A percentile compares a stretch with the other conserved stretches of the same genome.
phyloP scores from a whole-genome alignment of 495 filamentous ascomycete genomes.

The Acidiella bohemica region DNA sequence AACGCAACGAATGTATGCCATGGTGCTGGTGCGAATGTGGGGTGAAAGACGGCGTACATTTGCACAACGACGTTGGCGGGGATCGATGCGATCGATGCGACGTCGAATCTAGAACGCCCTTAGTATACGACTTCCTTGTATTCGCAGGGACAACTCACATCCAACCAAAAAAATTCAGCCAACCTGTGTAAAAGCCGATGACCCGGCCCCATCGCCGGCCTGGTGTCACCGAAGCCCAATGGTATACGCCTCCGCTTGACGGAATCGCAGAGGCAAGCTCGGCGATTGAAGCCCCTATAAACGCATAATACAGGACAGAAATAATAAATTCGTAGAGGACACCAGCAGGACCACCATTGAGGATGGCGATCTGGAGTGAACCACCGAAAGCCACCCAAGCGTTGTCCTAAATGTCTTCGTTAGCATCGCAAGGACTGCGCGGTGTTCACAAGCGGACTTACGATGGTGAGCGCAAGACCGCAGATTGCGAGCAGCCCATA shows the following conservation, averaged over 20 bases:
- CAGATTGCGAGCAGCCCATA: constrained; percentile 46
- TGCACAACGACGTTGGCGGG: constrained; percentile 52
- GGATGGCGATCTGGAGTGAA: constrained; percentile 17
- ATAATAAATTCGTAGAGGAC: constrained; percentile 33
- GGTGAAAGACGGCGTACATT: constrained; percentile 61
- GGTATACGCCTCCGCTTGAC: constrained; percentile 70
- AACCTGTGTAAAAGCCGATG: constrained; percentile 66
- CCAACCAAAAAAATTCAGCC: constrained; percentile 74
- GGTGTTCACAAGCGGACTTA: too few species aligned
- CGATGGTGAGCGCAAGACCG: constrained; percentile 40
- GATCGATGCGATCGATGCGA: constrained; percentile 55
- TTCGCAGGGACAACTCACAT: too few species aligned
- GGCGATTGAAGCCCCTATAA: constrained; percentile 42
- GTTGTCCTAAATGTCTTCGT: too few species aligned
- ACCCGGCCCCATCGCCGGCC: constrained; percentile 54
- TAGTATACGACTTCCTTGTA: too few species aligned
- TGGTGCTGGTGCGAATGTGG: constrained; percentile 42
- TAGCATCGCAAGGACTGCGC: too few species aligned
- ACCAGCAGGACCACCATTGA: constrained; percentile 20
- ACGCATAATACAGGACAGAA: constrained; percentile 39
- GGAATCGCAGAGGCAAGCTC: constrained; percentile 65
- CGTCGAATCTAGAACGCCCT: too few species aligned
- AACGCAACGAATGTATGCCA: constrained; percentile 72
- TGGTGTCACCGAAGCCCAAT: constrained; percentile 68
- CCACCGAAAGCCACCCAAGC: constrained; percentile 48